Base-by-base conservation (phyloP, 2,329 filamentous ascomycete genomes). In the Teratosphaeria gauchensis region DNA sequence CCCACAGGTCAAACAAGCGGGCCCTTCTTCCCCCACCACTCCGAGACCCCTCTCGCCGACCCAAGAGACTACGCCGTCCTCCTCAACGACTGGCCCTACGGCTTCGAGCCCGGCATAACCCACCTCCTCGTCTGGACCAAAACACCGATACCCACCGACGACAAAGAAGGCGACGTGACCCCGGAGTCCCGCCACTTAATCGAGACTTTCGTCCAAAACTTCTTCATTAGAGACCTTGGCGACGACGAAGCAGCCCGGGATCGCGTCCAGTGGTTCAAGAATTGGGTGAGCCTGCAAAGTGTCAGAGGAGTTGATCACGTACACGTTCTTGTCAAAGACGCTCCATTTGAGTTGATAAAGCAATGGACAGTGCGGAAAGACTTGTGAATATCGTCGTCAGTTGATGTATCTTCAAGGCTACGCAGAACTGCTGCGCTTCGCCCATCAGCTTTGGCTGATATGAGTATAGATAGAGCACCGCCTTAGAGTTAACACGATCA, bases 1-100 rank as follows among this genome's bases (percentile, higher is more conserved):
- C 35, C 57, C 42, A 51, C 46, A 56, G 53, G 38, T 38, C 46
- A 48, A 64, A 42, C 55, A 62, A 31, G 16, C 21, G 21, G 8
- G 5, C 73, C 64, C 53, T 67, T 58, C 59, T 80, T 82, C 62
- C 63, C 70, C 4, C 75, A 77, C 59, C 69, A 71, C 19, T 80
- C 80, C 60, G 64, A 73, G 11, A 73, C 70, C 3, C 82, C 83
- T 0, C 85, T 86, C 68, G 77, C 75, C 53, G 75, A 84, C 64
- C 63, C 73, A 9, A 66, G 69, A 35, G 83, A 86, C 69, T 85
- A 79, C 69, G 76, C 73, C 58, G 80, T 85, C 57, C 73, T 85
- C 53, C 73, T 74, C 51, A 86, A 86, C 65, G 84, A 86, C 69
- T 86, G 84, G 84, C 81, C 82, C 1, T 86, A 86, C 69, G 83